Evolutionary conservation across 495 filamentous ascomycete species (phyloP).

Genomic region (Chaetomium cochliodes): DNA sequence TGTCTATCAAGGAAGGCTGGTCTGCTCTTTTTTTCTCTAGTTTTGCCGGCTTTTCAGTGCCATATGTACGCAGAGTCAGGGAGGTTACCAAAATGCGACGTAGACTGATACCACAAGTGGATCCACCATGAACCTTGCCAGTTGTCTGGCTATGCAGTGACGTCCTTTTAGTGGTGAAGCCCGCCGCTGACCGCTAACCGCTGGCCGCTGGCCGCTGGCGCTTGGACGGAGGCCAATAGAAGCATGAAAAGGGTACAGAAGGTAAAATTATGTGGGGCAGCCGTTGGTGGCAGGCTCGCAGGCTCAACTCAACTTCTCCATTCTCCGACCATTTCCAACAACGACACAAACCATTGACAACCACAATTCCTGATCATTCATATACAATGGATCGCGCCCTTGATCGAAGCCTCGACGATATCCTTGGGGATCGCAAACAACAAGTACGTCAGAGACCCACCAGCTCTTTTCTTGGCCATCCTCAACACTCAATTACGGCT

Average conservation of each 20-base stretch:
- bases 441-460: conserved; percentile 42
- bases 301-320: not conserved
- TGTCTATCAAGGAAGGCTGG: conserved; percentile 34
- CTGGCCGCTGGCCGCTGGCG: no score
- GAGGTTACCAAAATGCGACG: conserved; percentile 38
- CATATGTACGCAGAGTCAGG: conserved; percentile 37
- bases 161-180: not conserved
- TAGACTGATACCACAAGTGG: conserved; percentile 35
- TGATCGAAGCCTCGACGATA: conserved; percentile 83
- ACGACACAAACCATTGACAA: not conserved
- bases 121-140: conserved; percentile 1
- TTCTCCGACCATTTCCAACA: not conserved
- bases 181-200: not conserved
- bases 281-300: not conserved
- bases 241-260: no score
- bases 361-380: not conserved
- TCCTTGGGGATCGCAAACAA: conserved; percentile 77
- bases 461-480: not conserved
- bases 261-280: not conserved
- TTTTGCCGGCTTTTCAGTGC: conserved; percentile 27
- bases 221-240: no score
- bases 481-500: no score
- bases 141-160: not conserved
- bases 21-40: conserved; percentile 30
- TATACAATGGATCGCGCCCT: conserved; percentile 38